Conservation (phyloP, 306 rosid species). For the Cucurbita ficifolia region DNA sequence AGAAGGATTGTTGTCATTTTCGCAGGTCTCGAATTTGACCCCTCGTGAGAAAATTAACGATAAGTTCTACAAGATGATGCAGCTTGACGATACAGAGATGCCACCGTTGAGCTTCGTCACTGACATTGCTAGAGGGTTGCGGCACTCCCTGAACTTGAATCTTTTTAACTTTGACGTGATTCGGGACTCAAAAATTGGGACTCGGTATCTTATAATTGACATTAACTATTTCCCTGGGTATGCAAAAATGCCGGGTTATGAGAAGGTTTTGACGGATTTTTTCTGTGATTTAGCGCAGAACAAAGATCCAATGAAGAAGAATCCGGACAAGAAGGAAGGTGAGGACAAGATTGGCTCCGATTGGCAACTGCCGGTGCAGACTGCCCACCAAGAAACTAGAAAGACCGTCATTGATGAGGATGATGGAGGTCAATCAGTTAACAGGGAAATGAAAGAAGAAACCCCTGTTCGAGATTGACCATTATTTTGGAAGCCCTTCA, state of each 20-base stretch:
- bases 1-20: slow-evolving; percentile 52
- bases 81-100: slow-evolving; percentile 69
- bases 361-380: neutral
- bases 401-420: slow-evolving; percentile 22
- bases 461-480: neutral
- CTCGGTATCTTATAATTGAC: slow-evolving; percentile 78
- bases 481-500: neutral
- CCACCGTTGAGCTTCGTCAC: slow-evolving; percentile 55
- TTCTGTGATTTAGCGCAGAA: slow-evolving; percentile 50
- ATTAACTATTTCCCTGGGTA: slow-evolving; percentile 95
- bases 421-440: slow-evolving; percentile 13
- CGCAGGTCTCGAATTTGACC: slow-evolving; percentile 71
- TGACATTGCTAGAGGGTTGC: slow-evolving; percentile 54
- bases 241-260: slow-evolving; percentile 95
- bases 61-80: slow-evolving; percentile 59
- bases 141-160: slow-evolving; percentile 43
- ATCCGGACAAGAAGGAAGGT: neutral
- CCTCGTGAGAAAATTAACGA: slow-evolving; percentile 43
- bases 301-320: slow-evolving; percentile 7
- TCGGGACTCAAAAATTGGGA: slow-evolving; percentile 56
- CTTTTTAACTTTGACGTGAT: slow-evolving; percentile 85
- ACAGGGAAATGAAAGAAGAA: neutral
- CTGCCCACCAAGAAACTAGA: slow-evolving; percentile 14
- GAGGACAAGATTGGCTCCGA: slow-evolving; percentile 14
- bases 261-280: slow-evolving; percentile 63